Base-by-base conservation (phyloP, 78 protist genomes). In the Andalucia godoyi region DNA sequence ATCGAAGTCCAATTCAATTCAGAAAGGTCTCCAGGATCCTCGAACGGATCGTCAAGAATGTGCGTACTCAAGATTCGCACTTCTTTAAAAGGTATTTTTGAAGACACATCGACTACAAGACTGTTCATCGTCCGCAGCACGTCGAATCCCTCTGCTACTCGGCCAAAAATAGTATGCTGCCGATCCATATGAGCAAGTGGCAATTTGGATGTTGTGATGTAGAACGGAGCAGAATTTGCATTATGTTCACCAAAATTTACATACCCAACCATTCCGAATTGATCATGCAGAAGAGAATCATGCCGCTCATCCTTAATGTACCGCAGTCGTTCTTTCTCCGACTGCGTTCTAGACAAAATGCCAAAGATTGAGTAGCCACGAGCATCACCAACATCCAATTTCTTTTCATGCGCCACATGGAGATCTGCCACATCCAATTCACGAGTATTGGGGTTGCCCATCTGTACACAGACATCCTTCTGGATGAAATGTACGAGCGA, bases 361-460 rank as follows among this genome's bases (percentile, higher is more conserved):
- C 15, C 49, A 45, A 45, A 17, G 49, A 45, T 45, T 45, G 49
- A n/a, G n/a, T n/a, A n/a, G n/a, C n/a, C n/a, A n/a, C n/a, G 17
- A 45, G 49, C 49, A 17, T 45, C 15, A 45, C 27, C 95, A 61
- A 88, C 93, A 32, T 84, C 70, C 51, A 93, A 93, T 59, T 55
- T 78, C 1, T 62, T 57, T 7, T 73, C 76, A 34, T 78, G 81
- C 29, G 57, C 63, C 9, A 92, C 95, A 51, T 81, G 55, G 36
- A 81, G 39, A 17, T 45, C 17, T 15, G 17, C n/a, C n/a, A n/a
- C n/a, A n/a, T n/a, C n/a, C n/a, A n/a, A n/a, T n/a, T n/a, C n/a
- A n/a, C n/a, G n/a, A n/a, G 72, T 72, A 2, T 91, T 76, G 37
- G 97, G 97, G 50, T 92, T 95, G 21, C 97, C 98, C 3, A 93